Evolutionary conservation across 352 stramenopile genomes (phyloP), one percentile per base, ranked within the genome.

Genomic region (Pythium aquatile): DNA sequence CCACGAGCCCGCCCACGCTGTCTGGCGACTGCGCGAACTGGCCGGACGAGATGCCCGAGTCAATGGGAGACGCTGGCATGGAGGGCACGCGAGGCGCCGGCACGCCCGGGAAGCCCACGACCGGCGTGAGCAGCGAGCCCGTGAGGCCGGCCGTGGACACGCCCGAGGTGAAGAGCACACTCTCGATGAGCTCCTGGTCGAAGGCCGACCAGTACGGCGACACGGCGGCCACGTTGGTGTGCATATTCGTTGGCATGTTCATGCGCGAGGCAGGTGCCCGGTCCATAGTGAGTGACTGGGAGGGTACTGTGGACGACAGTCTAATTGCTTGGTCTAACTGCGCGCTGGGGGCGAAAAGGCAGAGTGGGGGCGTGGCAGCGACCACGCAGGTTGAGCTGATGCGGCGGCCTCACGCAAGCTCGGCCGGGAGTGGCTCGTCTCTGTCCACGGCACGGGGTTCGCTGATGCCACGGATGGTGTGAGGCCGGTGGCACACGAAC

Each of bases 141-240:
- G 47, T 54, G 24, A 54, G 47, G 0, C 47, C 47, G 26, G 47
- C 7, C 11, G 47, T 37, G 3, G 55, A 30, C 5, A 55, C 37
- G 5, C 16, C 28, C 17, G 55, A 55, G 0, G 65, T 46, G 66
- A 65, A 68, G 48, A 74, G 62, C 57, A 74, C 58, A 9, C 61
- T 65, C 44, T 74, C 67, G 11, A 74, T 70, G 67, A 74, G 40
- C 61, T 67, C 62, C 47, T 74, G 67, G 58, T 74, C 67, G n/a
- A 73, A 65, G 2, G 57, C 66, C 0, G 57, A 64, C 66, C 66
- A 73, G 57, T 67, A 63, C 28, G 61, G 51, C 20, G 66, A 58
- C 3, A 55, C 49, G 24, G 56, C 26, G 32, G 16, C 20, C 42
- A 49, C 30, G 42, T 49, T 49, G n/a, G 30, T 49, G 42, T 2